These are phyloP conservation scores for Leccinum pachyderme DNA, from an alignment of 1,284 basidiomycete genomes.

Conservation along the genomic window DNA sequence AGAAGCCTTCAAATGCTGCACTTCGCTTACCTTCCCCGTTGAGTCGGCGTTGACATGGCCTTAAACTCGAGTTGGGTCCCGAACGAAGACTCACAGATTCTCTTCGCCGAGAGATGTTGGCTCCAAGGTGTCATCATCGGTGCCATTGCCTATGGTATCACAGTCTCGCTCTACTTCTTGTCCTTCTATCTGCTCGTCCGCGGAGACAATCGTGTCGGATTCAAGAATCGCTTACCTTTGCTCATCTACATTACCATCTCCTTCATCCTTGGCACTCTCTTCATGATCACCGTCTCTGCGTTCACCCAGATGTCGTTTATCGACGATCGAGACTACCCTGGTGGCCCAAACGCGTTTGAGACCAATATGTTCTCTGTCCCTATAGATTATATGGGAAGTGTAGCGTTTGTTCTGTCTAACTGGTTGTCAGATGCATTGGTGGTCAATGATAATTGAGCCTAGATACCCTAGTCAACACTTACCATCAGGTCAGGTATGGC, in stretches of 20 bases:
- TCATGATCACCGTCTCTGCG: conserved; percentile 13
- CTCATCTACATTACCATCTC: conserved; percentile 20
- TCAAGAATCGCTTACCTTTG: conserved; percentile 6
- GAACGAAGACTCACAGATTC: conserved; percentile 7
- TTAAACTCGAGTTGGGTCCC: conserved; percentile 19
- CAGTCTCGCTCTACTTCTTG: conserved; percentile 9
- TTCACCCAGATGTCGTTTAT: conserved; percentile 34
- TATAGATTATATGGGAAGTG: conserved; percentile 14
- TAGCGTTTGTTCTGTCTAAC: conserved; percentile 18
- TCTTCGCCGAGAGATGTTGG: conserved; percentile 18
- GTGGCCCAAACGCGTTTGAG: conserved; percentile 23
- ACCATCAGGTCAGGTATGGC: conserved; percentile 28
- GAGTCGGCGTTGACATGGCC: conserved; percentile 7
- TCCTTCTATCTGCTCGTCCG: conserved; percentile 14
- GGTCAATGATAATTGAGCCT: conserved; percentile 13
- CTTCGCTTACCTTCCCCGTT: neutral
- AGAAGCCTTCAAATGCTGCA: neutral
- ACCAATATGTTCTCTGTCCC: conserved; percentile 16
- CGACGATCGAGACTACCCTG: conserved; percentile 32
- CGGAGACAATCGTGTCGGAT: neutral
- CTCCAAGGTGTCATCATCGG: conserved; percentile 20
- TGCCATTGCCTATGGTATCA: conserved; percentile 12
- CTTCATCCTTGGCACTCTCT: conserved; percentile 28
- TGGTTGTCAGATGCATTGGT: conserved; percentile 29
- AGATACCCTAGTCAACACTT: neutral